Evolutionary conservation across 2,329 filamentous ascomycete species (phyloP).

Genomic region (Talaromyces sp.): DNA sequence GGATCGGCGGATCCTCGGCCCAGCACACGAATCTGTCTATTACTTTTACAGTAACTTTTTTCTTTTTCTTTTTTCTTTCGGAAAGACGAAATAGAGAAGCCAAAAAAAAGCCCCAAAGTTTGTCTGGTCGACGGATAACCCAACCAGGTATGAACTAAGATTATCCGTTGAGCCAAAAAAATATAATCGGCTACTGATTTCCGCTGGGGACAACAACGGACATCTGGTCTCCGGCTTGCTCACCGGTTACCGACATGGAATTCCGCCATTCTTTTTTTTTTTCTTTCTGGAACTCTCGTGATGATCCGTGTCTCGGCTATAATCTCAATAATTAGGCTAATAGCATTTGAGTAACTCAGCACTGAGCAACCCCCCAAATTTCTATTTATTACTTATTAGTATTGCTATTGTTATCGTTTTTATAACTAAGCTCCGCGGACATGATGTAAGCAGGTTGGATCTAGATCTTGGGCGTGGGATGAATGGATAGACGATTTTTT

Average conservation of each 20-base stretch:
- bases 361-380: too few species aligned
- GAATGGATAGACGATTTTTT: background rate
- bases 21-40: too few species aligned
- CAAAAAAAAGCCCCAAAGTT: background rate
- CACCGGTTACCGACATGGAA: background rate
- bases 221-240: background rate
- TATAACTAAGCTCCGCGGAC: background rate
- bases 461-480: background rate
- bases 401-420: background rate
- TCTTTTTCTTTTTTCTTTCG: constrained; percentile 9
- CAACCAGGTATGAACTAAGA: too few species aligned
- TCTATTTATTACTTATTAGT: background rate
- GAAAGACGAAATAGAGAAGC: background rate
- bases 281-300: too few species aligned
- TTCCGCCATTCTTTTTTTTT: background rate
- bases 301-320: background rate
- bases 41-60: too few species aligned
- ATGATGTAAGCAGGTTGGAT: background rate
- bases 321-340: too few species aligned
- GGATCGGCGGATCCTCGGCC: constrained; percentile 4
- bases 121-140: background rate
- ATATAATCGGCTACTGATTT: background rate
- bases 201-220: too few species aligned
- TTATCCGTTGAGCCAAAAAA: too few species aligned
- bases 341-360: too few species aligned